A percentile compares a stretch with the other conserved stretches of the same genome.
Conservation (phyloP, 2,329 filamentous ascomycete genomes). For the Clarireedia homoeocarpa region DNA sequence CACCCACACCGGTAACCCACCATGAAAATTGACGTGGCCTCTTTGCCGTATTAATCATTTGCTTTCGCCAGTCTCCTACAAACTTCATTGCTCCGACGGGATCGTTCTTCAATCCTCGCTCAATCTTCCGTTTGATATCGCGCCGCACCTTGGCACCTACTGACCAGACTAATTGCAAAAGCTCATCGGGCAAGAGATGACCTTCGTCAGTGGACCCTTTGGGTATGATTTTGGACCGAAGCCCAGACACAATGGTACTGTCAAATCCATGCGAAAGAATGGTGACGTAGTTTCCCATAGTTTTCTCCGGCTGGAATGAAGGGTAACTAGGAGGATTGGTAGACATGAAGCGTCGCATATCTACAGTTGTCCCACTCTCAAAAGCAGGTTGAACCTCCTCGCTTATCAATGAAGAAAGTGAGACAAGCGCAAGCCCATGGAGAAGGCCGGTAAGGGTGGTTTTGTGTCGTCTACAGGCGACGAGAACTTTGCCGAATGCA, state of each 20-base stretch:
- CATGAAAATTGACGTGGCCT: neutral
- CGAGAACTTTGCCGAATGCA: neutral
- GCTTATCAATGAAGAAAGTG: neutral
- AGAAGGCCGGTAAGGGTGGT: neutral
- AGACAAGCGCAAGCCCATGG: neutral
- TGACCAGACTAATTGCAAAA: neutral
- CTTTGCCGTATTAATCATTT: neutral
- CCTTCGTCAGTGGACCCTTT: neutral
- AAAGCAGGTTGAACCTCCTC: neutral
- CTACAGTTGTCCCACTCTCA: neutral
- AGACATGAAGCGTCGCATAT: neutral
- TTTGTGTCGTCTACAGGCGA: neutral
- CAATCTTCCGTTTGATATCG: neutral
- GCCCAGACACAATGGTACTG: neutral
- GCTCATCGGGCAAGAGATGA: neutral
- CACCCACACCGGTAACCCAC: neutral
- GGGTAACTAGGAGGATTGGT: neutral
- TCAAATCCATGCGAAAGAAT: neutral
- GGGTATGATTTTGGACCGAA: neutral
- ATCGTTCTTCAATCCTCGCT: neutral
- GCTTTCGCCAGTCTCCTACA: neutral
- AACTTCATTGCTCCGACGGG: neutral
- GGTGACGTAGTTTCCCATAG: neutral
- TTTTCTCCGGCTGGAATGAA: neutral
- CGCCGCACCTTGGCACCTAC: neutral